Conservation (phyloP, 2,329 filamentous ascomycete genomes). For the Fusarium bulbicola region DNA sequence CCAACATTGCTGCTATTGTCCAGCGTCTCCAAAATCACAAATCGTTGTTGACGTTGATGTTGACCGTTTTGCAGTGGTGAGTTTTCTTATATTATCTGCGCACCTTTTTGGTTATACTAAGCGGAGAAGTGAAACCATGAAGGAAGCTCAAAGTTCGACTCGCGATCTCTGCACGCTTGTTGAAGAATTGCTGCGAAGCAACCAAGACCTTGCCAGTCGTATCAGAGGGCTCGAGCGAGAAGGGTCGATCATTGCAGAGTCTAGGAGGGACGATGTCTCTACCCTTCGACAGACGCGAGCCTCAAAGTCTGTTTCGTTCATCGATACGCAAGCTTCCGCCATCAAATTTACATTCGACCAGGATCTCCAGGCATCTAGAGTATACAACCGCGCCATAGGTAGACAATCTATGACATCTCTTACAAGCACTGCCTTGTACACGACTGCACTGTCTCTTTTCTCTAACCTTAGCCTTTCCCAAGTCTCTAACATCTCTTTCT, state of each 20-base stretch:
- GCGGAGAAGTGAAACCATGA: neutral
- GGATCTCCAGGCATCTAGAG: neutral
- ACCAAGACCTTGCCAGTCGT: neutral
- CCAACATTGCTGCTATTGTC: rapidly evolving
- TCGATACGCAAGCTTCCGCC: neutral
- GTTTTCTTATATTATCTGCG: rapidly evolving
- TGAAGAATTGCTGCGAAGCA: neutral
- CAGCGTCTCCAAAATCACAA: neutral
- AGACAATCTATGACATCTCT: neutral
- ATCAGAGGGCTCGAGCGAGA: neutral
- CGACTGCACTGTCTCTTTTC: neutral
- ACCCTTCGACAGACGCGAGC: neutral
- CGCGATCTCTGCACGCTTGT: neutral
- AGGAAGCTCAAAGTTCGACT: neutral
- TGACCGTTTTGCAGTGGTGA: neutral
- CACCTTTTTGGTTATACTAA: neutral
- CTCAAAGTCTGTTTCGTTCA: neutral
- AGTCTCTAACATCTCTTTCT: neutral
- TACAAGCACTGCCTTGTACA: neutral
- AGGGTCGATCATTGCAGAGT: neutral
- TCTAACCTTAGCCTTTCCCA: neutral
- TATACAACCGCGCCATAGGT: neutral
- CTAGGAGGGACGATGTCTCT: neutral
- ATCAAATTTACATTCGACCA: neutral
- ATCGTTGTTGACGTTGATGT: neutral